Evolutionary conservation across 1,284 basidiomycete species (phyloP).

Genomic region (Golubevia pallescens): DNA sequence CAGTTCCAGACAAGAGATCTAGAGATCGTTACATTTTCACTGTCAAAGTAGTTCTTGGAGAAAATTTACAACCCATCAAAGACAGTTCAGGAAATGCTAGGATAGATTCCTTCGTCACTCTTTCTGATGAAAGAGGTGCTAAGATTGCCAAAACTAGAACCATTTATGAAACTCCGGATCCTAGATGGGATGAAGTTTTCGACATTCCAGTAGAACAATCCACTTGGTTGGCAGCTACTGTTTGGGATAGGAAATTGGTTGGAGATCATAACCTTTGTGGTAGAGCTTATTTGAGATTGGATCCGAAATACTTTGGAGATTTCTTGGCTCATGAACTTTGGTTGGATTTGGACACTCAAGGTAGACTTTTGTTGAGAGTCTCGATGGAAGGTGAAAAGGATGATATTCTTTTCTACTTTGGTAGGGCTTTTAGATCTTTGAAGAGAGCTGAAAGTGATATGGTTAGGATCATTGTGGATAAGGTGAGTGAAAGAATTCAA

Average conservation of each 20-base stretch:
- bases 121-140: constrained; percentile 89
- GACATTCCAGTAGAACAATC: constrained; percentile 82
- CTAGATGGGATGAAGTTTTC: constrained; percentile 96
- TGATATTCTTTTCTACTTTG: constrained; percentile 97
- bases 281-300: constrained; percentile 87
- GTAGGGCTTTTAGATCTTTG: constrained; percentile 88
- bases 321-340: constrained; percentile 88
- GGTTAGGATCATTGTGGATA: constrained; percentile 95
- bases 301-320: constrained; percentile 86
- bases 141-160: constrained; percentile 93
- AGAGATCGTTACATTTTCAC: constrained; percentile 78
- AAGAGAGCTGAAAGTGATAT: constrained; percentile 95
- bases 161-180: constrained; percentile 86
- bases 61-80: constrained; percentile 42
- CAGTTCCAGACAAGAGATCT: constrained; percentile 68
- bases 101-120: constrained; percentile 87
- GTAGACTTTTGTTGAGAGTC: constrained; percentile 82
- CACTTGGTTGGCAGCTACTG: constrained; percentile 94
- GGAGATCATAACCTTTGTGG: constrained; percentile 77
- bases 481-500: too few species aligned
- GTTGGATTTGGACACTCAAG: constrained; percentile 86
- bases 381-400: constrained; percentile 99
- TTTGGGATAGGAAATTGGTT: constrained; percentile 85
- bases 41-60: constrained; percentile 81
- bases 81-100: constrained; percentile 26